Percentiles rank a stretch among this genome's conserved stretches.
These are phyloP conservation scores for Moringa oleifera DNA, from an alignment of 345 rosid genomes.

Conservation along the genomic window DNA sequence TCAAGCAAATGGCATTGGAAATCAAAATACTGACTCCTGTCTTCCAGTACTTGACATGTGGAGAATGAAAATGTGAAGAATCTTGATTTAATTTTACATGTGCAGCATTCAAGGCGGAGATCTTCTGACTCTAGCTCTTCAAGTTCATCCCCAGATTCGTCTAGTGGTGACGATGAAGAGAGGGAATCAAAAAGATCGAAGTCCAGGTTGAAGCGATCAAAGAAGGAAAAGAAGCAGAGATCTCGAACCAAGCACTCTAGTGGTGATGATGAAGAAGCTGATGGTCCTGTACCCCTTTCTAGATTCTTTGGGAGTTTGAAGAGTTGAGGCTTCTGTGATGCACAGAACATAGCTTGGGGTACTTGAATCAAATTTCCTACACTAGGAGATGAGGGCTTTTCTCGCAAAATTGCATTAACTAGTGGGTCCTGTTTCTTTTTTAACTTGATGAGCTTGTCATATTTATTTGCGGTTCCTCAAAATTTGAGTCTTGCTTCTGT, in stretches of 20 bases:
- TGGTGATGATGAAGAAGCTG: conserved; percentile 40
- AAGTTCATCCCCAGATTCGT: conserved; percentile 67
- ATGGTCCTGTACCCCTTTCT: conserved; percentile 89
- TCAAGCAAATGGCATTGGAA: too few species aligned
- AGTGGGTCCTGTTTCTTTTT: neutral
- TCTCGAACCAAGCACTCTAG: conserved; percentile 52
- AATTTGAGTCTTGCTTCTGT: neutral
- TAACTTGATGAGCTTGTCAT: conserved; percentile 13
- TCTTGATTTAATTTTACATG: conserved; percentile 8
- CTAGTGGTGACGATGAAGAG: conserved; percentile 73
- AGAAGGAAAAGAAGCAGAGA: conserved; percentile 68
- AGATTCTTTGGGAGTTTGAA: conserved; percentile 77
- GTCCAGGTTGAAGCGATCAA: conserved; percentile 64
- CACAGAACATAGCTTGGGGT: conserved; percentile 12
- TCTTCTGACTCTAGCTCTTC: conserved; percentile 53
- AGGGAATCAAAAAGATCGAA: conserved; percentile 69
- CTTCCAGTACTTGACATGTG: neutral
- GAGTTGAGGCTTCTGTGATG: conserved; percentile 30
- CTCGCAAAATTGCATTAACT: too few species aligned
- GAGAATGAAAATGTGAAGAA: conserved; percentile 2
- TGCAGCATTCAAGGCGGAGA: conserved; percentile 69
- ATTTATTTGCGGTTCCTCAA: neutral
- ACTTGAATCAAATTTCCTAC: conserved; percentile 10
- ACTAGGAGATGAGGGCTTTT: conserved; percentile 6
- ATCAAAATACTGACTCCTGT: too few species aligned